These are phyloP conservation scores for Metschnikowia gelsemii DNA, from an alignment of 805 yeast species.

Conservation along the genomic window DNA sequence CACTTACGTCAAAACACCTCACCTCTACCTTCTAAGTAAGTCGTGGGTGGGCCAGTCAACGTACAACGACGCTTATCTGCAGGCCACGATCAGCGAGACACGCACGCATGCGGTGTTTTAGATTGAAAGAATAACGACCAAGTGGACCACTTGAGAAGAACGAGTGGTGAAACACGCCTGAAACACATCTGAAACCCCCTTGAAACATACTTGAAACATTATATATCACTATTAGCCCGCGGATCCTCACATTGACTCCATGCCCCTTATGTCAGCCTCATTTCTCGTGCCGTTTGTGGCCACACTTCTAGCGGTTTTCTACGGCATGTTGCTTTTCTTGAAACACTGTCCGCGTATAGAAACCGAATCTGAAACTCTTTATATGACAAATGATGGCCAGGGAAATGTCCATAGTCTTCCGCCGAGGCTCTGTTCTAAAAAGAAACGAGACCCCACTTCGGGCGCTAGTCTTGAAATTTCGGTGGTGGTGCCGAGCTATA, in stretches of 20 bases:
- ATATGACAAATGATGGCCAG: conserved; percentile 46
- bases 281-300: conserved; percentile 6
- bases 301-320: conserved; percentile 28
- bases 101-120: not conserved
- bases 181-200: too few species aligned
- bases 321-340: conserved; percentile 44
- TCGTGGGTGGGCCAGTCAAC: too few species aligned
- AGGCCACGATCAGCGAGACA: not conserved
- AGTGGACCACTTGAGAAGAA: too few species aligned
- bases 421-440: conserved; percentile 20
- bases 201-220: too few species aligned
- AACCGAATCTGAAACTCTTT: conserved; percentile 51
- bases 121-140: not conserved
- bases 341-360: conserved; percentile 66
- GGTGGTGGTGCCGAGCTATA: conserved; percentile 90
- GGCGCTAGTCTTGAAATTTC: conserved; percentile 46
- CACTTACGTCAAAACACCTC: too few species aligned
- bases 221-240: too few species aligned
- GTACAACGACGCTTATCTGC: too few species aligned
- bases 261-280: conserved; percentile 3
- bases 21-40: too few species aligned
- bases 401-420: conserved; percentile 34
- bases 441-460: conserved; percentile 20
- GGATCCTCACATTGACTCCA: too few species aligned
- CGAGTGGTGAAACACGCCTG: too few species aligned